phyloP scores from a whole-genome alignment of 306 rosid species.

The Cicer chorassanicum region DNA sequence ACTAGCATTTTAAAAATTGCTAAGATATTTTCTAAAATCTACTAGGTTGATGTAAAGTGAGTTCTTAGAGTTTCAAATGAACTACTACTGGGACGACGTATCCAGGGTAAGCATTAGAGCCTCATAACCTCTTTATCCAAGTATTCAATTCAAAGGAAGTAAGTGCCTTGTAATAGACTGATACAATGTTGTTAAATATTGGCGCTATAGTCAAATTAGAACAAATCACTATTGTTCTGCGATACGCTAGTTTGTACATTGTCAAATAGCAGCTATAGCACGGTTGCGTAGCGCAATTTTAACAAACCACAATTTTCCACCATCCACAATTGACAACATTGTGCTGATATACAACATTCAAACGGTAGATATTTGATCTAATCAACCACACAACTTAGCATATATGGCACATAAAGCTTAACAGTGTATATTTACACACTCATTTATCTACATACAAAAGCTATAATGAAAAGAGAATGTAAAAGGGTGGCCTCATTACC shows the following conservation, averaged over 20 bases:
- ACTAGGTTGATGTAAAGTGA: slow-evolving; percentile 3
- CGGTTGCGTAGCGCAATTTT: no score
- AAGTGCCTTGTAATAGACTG: background rate
- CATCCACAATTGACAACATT: no score
- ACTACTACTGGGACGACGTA: background rate
- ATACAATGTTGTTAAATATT: no score
- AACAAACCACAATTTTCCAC: no score
- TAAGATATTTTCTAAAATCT: background rate
- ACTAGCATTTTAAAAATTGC: slow-evolving; percentile 6
- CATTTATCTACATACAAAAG: background rate
- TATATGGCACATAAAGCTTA: background rate
- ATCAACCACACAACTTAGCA: background rate
- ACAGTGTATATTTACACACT: background rate
- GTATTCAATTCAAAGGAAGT: slow-evolving; percentile 23
- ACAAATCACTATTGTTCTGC: no score
- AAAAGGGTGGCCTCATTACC: slow-evolving; percentile 55
- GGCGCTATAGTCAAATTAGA: no score
- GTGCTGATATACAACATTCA: slow-evolving; percentile 13
- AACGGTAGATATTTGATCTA: background rate
- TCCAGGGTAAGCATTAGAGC: slow-evolving; percentile 12
- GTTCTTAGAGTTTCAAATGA: slow-evolving; percentile 5
- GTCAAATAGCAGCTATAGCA: no score
- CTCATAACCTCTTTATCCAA: background rate
- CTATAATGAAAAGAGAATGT: background rate
- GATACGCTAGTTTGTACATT: no score